A percentile compares a stretch with the other conserved stretches of the same genome.
Conservation (phyloP, 306 rosid genomes). For the Argentina anserina region DNA sequence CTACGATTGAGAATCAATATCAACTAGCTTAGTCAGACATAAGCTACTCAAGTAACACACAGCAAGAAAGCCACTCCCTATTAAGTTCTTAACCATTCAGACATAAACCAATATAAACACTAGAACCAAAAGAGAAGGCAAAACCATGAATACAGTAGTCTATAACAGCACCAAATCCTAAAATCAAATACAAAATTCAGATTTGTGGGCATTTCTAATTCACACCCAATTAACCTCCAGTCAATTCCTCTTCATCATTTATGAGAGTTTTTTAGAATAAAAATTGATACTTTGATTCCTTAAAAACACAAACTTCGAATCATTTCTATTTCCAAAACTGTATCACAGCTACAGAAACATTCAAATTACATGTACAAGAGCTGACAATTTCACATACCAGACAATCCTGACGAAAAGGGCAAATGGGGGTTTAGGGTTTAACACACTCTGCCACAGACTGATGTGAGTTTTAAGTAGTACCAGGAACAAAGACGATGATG, state of each 20-base stretch:
- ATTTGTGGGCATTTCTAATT: neutral
- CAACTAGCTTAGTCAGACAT: neutral
- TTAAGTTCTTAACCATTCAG: neutral
- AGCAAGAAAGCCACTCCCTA: neutral
- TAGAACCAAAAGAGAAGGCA: neutral
- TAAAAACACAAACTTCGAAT: neutral
- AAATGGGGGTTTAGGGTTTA: constrained; percentile 3
- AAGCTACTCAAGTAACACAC: neutral
- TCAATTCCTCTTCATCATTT: neutral
- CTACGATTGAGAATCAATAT: neutral
- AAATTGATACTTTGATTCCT: neutral
- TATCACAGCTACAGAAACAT: neutral
- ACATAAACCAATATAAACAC: neutral
- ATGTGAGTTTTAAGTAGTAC: neutral
- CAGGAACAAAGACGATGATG: neutral
- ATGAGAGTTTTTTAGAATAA: neutral
- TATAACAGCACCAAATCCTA: neutral
- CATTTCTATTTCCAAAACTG: neutral
- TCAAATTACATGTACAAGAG: too few relatives aligned
- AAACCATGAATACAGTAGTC: neutral
- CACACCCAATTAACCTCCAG: neutral
- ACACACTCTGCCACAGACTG: neutral
- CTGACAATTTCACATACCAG: neutral
- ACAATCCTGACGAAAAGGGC: neutral
- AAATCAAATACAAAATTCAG: neutral